Evolutionary conservation across 1,284 basidiomycete genomes (phyloP).

Genomic region (Melampsora americana): DNA sequence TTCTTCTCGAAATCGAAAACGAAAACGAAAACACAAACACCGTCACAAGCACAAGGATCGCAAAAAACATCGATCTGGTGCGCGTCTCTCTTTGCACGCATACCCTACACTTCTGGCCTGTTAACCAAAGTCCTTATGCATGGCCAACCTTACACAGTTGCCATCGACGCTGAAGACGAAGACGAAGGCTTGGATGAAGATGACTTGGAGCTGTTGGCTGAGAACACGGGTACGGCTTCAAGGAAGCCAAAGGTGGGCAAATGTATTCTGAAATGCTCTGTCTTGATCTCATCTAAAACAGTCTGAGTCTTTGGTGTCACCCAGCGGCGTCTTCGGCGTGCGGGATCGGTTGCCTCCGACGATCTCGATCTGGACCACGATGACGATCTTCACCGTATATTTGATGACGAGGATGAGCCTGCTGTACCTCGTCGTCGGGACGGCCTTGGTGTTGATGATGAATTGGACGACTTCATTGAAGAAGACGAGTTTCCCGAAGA

Average conservation of each 20-base stretch:
- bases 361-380: conserved; percentile 58
- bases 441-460: conserved; percentile 35
- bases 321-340: conserved; percentile 48
- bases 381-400: conserved; percentile 46
- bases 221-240: conserved; percentile 74
- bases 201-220: conserved; percentile 86
- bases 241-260: conserved; percentile 47
- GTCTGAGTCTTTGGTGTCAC: conserved; percentile 57
- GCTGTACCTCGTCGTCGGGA: conserved; percentile 25
- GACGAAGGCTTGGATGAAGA: conserved; percentile 84
- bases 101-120: not conserved
- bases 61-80: conserved; percentile 43
- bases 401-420: conserved; percentile 40
- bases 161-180: conserved; percentile 54
- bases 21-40: conserved; percentile 38
- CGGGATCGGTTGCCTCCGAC: conserved; percentile 69
- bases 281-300: conserved; percentile 49
- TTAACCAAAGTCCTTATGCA: not conserved
- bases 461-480: conserved; percentile 44
- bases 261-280: not conserved
- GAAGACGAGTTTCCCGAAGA: conserved; percentile 44
- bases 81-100: not conserved
- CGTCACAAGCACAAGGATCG: conserved; percentile 37
- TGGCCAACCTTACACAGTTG: conserved; percentile 8
- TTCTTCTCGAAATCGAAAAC: conserved; percentile 22